Base-by-base conservation (phyloP, 352 stramenopile genomes). In the Plasmopara muralis region DNA sequence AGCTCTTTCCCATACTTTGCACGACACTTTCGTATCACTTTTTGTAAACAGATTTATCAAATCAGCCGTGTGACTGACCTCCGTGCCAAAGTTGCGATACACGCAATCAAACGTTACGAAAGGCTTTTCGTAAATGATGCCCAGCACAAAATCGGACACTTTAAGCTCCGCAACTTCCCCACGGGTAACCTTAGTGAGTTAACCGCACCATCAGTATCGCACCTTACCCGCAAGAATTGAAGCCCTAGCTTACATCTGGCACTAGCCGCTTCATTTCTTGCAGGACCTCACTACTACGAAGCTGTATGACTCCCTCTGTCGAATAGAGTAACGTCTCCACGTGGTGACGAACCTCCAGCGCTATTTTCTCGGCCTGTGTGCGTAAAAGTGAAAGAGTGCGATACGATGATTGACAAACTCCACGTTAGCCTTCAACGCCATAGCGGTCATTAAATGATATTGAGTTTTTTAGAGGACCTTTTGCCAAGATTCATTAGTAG, bases 1-100 rank as follows among this genome's bases (percentile, higher is more conserved):
- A 93, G 55, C 47, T 92, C 83, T 60, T 93, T 93, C 2, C 66
- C 79, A 38, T 93, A 93, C 79, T 92, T 25, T 25, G 20, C 20
- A 25, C 20, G 20, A 25, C 20, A 25, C 1, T 25, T 25, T 25
- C 3, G 20, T 3, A 3, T 25, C 3, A 25, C 1, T 25, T 25
- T 3, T 25, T 25, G 20, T 25, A 3, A 3, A 25, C 20, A 25
- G 20, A 25, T 25, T 25, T 25, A 25, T 3, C 20, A 25, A 25
- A 25, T 25, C 20, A 25, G 20, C 20, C 40, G 40, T n/a, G 1
- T 9, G 5, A 60, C 56, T 2, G 38, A 88, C 80, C 66, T 89
- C 81, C 0, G 69, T 47, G 25, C 81, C 78, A 47, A 75, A 89
- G 0, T 77, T 78, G 5, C 74, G 62, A 50, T 85, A 92, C 8